A percentile compares a stretch with the other conserved stretches of the same genome.
Conservation (phyloP, 2,329 filamentous ascomycete genomes). For the Aureobasidium sp. region DNA sequence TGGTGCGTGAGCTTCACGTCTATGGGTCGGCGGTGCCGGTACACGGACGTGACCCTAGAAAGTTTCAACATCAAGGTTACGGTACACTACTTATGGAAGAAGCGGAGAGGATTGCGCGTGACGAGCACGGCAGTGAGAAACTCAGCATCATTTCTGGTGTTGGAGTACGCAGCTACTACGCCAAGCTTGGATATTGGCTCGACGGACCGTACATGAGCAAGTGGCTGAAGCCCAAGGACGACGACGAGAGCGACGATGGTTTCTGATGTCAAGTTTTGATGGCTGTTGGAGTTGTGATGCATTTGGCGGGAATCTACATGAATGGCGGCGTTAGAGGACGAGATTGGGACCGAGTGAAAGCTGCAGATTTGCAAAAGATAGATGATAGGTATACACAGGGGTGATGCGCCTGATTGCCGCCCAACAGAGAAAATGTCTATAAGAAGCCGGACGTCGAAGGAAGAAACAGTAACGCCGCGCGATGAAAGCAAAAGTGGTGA, state of each 20-base stretch:
- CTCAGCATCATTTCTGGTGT: conserved; percentile 98
- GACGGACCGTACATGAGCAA: conserved; percentile 69
- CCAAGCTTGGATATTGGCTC: conserved; percentile 82
- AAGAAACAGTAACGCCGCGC: conserved; percentile 7
- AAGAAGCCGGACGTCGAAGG: not conserved
- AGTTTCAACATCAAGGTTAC: conserved; percentile 97
- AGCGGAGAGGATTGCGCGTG: conserved; percentile 85
- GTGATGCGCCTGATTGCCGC: not conserved
- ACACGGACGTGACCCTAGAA: conserved; percentile 86
- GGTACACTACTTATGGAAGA: conserved; percentile 96
- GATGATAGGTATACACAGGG: conserved; percentile 7
- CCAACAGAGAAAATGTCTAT: not conserved
- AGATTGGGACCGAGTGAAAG: not conserved
- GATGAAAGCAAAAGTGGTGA: not conserved
- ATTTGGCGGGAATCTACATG: not conserved
- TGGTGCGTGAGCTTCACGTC: conserved; percentile 91
- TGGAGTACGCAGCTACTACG: conserved; percentile 90
- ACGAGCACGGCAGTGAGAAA: conserved; percentile 90
- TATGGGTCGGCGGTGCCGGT: conserved; percentile 97
- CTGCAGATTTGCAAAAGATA: not conserved
- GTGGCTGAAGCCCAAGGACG: conserved; percentile 20
- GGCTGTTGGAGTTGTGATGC: not conserved
- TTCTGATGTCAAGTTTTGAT: not conserved
- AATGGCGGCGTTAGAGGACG: not conserved
- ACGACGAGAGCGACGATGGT: conserved; percentile 18